Evolutionary conservation across 768 basidiomycete genomes (phyloP), one percentile per base, ranked within the genome.

Genomic region (Mycena polygramma): DNA sequence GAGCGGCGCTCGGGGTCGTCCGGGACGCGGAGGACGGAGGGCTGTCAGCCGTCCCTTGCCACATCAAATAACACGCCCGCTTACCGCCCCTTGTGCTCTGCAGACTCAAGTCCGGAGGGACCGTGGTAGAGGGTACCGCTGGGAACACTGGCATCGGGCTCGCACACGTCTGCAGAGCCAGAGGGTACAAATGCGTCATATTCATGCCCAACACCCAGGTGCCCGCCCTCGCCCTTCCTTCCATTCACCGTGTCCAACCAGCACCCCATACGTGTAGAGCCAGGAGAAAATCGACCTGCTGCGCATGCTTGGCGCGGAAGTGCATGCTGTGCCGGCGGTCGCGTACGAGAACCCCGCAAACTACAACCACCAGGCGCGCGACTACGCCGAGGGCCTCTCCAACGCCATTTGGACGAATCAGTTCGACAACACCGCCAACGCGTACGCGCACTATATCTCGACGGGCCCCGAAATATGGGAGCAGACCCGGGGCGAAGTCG

Each of bases 201-300:
- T 99, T 94, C 88, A 99, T 99, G 97, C 97, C 97, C 37, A 86
- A 98, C 79, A 95, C 92, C 6, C 94, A 98, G 87, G 94, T 62
- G 15, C 58, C 43, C 15, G 52, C 63, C 24, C 15, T 46, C 22
- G 13, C 24, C 52, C 35, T 20, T 4, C 63, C 57, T 22, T 22
- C 11, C 64, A 24, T 57, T 36, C 37, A 35, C 14, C 52, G 26
- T 19, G 49, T 14, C 55, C 43, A 24, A 35, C 14, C 30, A 22
- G 41, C 35, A 67, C 39, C 55, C 22, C n/a, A 66, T 45, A 19
- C 60, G 45, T 51, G n/a, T 76, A 98, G 93, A 96, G 94, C 78
- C 96, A 97, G 83, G 97, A 99, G 79, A 99, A 99, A 85, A 98
- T 99, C 63, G 97, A 99, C 81, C 90, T 99, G 36, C 86, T 99